Conservation (phyloP, 2,329 filamentous ascomycete species). For the Talaromyces sp. region DNA sequence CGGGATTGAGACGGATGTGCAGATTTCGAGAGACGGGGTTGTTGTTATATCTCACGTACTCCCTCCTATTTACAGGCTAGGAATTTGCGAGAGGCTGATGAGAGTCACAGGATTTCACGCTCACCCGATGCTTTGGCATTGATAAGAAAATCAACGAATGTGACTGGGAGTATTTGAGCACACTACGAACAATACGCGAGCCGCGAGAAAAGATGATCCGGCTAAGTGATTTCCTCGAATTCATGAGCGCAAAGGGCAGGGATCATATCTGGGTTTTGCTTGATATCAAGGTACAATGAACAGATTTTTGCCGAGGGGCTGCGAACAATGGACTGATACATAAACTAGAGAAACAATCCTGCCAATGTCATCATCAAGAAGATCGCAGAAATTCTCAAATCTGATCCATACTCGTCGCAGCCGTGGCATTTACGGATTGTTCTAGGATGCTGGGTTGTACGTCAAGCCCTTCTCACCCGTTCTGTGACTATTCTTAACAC, state of each 20-base stretch:
- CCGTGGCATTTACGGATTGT: constrained; percentile 73
- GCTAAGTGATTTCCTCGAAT: constrained; percentile 69
- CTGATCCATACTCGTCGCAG: constrained; percentile 45
- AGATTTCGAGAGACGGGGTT: constrained; percentile 75
- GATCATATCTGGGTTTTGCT: constrained; percentile 76
- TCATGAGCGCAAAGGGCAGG: constrained; percentile 61
- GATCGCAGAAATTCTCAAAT: constrained; percentile 61
- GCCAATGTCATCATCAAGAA: constrained; percentile 66
- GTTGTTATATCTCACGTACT: constrained; percentile 78
- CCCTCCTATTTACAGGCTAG: not conserved
- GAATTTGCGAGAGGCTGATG: too few species aligned
- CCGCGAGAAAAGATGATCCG: constrained; percentile 71
- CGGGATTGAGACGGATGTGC: constrained; percentile 84
- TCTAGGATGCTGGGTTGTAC: constrained; percentile 76
- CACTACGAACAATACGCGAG: constrained; percentile 62
- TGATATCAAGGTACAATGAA: constrained; percentile 70
- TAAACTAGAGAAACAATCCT: constrained; percentile 33
- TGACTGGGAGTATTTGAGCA: constrained; percentile 69
- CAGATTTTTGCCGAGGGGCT: not conserved
- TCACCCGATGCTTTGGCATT: constrained; percentile 80
- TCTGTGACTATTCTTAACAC: not conserved
- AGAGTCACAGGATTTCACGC: constrained; percentile 59
- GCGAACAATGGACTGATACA: not conserved
- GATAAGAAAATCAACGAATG: constrained; percentile 69
- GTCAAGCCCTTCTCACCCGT: constrained; percentile 7